phyloP scores from a whole-genome alignment of 805 yeast genomes.

The Yamadazyma ubonensis region DNA sequence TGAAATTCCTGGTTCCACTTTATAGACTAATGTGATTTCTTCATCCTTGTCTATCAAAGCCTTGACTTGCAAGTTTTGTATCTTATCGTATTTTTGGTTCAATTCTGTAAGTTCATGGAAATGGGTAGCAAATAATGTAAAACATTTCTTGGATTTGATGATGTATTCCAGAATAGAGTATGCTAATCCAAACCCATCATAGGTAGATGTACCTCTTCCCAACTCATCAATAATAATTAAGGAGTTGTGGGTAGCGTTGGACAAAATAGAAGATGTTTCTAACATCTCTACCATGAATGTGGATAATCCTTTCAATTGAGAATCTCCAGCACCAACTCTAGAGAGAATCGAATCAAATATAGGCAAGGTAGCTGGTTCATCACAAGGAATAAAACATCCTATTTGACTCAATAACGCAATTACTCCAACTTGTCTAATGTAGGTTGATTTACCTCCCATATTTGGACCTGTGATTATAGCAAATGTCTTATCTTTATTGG shows the following conservation, averaged over 20 bases:
- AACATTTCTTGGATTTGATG: slow-evolving; percentile 66
- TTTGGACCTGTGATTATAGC: slow-evolving; percentile 92
- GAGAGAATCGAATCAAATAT: slow-evolving; percentile 90
- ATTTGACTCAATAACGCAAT: slow-evolving; percentile 84
- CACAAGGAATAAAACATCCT: slow-evolving; percentile 81
- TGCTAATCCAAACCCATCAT: slow-evolving; percentile 97
- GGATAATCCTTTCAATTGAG: slow-evolving; percentile 94
- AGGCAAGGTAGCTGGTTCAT: slow-evolving; percentile 66
- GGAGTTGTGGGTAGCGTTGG: slow-evolving; percentile 74
- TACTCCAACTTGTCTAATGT: slow-evolving; percentile 85
- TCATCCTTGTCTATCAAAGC: slow-evolving; percentile 71
- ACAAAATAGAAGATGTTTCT: slow-evolving; percentile 85
- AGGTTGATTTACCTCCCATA: slow-evolving; percentile 97
- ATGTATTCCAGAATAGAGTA: slow-evolving; percentile 93
- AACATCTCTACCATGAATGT: slow-evolving; percentile 92
- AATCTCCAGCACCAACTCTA: slow-evolving; percentile 98
- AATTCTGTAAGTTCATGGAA: slow-evolving; percentile 92
- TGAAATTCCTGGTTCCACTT: slow-evolving; percentile 94
- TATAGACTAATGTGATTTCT: slow-evolving; percentile 85
- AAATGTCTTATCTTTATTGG: slow-evolving; percentile 48
- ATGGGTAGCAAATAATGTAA: slow-evolving; percentile 93
- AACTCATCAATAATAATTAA: slow-evolving; percentile 89
- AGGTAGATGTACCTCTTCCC: slow-evolving; percentile 87
- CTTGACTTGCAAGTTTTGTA: slow-evolving; percentile 84
- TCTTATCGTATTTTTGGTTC: slow-evolving; percentile 58